A percentile compares a stretch with the other conserved stretches of the same genome.
These are phyloP conservation scores for Mycena vulgaris DNA, from an alignment of 768 basidiomycete genomes.

Conservation along the genomic window DNA sequence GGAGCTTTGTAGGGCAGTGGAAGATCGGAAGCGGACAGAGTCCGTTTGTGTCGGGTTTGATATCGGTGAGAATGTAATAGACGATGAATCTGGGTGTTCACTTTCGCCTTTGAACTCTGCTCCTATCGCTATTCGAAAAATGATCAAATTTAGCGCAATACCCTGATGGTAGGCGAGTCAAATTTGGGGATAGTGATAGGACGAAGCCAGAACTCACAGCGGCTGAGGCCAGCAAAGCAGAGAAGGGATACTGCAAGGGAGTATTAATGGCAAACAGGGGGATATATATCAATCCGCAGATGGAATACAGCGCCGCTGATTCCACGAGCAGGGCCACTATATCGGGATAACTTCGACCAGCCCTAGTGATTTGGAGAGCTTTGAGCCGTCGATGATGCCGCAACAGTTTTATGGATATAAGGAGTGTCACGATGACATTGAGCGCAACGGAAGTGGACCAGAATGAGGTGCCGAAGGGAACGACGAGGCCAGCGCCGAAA, in stretches of 20 bases:
- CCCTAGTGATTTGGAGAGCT: neutral
- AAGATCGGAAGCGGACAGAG: neutral
- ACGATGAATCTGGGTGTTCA: neutral
- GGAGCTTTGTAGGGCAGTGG: neutral
- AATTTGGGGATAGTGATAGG: neutral
- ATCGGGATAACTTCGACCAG: neutral
- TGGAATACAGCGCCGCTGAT: conserved; percentile 7
- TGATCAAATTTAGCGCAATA: conserved; percentile 5
- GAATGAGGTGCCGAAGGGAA: neutral
- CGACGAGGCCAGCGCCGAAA: neutral
- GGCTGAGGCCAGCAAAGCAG: neutral
- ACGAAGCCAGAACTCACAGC: neutral
- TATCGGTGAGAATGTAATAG: neutral
- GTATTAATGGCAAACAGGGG: neutral
- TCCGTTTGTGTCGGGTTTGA: neutral
- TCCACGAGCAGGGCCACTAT: neutral
- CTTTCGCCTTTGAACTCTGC: conserved; percentile 8
- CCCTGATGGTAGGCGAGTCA: neutral
- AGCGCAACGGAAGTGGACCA: neutral
- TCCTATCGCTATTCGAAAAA: conserved; percentile 4
- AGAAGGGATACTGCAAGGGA: conserved; percentile 8
- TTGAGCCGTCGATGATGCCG: neutral
- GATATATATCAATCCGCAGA: conserved; percentile 4
- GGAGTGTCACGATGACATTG: neutral
- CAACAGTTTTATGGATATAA: conserved; percentile 4